Percentiles rank a stretch among this genome's conserved stretches.
Evolutionary conservation across 495 filamentous ascomycete genomes (phyloP).

Genomic region (Podospora bellae-mahoneyi): DNA sequence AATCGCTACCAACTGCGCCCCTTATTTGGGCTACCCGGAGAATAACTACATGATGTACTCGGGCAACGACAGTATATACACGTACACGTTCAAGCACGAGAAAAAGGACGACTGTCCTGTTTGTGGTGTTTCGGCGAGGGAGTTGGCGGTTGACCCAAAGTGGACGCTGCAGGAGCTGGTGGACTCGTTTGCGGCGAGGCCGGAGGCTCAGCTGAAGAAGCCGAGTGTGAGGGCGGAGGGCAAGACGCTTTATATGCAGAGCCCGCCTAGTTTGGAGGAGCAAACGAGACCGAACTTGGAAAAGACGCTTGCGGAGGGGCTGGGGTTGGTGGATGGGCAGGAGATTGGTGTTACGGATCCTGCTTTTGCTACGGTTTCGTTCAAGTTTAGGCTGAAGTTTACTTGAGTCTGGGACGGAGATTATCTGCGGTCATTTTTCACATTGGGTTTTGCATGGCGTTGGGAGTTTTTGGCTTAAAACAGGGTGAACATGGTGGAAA

Average conservation of each 20-base stretch:
- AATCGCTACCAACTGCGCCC: constrained; percentile 77
- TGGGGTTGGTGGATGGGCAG: constrained; percentile 49
- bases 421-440: neutral
- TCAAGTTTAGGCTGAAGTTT: constrained; percentile 63
- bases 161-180: constrained; percentile 81
- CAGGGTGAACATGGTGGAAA: neutral
- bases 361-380: constrained; percentile 66
- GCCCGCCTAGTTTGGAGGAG: constrained; percentile 73
- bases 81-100: constrained; percentile 91
- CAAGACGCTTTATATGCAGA: constrained; percentile 85
- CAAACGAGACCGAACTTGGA: constrained; percentile 76
- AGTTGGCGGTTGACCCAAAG: constrained; percentile 64
- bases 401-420: constrained; percentile 14
- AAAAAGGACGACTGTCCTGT: constrained; percentile 92
- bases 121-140: constrained; percentile 76
- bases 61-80: constrained; percentile 92
- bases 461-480: neutral
- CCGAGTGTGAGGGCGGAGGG: constrained; percentile 79
- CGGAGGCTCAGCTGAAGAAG: constrained; percentile 86
- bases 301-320: constrained; percentile 55
- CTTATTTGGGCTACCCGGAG: constrained; percentile 55
- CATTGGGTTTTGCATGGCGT: constrained; percentile 19
- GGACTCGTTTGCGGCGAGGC: constrained; percentile 73
- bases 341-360: constrained; percentile 78
- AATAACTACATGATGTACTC: constrained; percentile 99